phyloP scores from a whole-genome alignment of 2,329 filamentous ascomycete genomes.

The Cytospora leucostoma region DNA sequence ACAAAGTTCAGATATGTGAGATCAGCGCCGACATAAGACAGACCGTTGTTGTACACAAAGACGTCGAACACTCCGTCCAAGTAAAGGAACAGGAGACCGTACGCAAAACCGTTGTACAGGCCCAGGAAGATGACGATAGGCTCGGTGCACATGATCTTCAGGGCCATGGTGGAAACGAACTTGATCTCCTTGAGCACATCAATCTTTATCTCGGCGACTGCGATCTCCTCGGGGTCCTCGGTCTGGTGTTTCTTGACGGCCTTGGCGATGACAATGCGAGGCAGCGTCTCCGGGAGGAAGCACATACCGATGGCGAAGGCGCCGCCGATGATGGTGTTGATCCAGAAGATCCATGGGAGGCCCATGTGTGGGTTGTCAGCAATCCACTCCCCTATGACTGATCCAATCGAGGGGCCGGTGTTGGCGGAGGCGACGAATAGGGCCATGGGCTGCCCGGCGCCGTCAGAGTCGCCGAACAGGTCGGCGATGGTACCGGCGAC shows the following conservation, averaged over 20 bases:
- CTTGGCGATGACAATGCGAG: slow-evolving; percentile 41
- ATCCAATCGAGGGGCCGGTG: slow-evolving; percentile 42
- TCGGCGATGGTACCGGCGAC: slow-evolving; percentile 41
- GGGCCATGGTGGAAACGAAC: slow-evolving; percentile 45
- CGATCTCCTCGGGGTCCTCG: slow-evolving; percentile 36
- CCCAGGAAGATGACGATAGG: slow-evolving; percentile 44
- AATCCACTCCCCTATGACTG: slow-evolving; percentile 44
- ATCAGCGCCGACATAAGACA: slow-evolving; percentile 43
- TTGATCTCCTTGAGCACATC: slow-evolving; percentile 41
- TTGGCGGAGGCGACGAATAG: slow-evolving; percentile 45
- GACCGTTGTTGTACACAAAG: slow-evolving; percentile 44
- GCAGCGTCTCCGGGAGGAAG: slow-evolving; percentile 44
- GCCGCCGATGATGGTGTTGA: slow-evolving; percentile 44
- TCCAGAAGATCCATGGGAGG: slow-evolving; percentile 44
- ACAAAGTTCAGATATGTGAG: slow-evolving; percentile 47
- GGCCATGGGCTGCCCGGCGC: slow-evolving; percentile 46
- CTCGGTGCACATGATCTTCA: slow-evolving; percentile 45
- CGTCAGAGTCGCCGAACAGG: slow-evolving; percentile 41
- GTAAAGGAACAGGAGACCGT: slow-evolving; percentile 45
- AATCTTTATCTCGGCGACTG: slow-evolving; percentile 38
- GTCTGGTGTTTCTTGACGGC: slow-evolving; percentile 37
- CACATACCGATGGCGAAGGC: slow-evolving; percentile 40
- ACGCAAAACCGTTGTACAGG: slow-evolving; percentile 46
- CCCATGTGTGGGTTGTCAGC: slow-evolving; percentile 39
- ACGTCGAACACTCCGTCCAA: slow-evolving; percentile 46